A percentile compares a stretch with the other conserved stretches of the same genome.
These are phyloP conservation scores for Salix udensis DNA, from an alignment of 345 rosid species.

Conservation along the genomic window DNA sequence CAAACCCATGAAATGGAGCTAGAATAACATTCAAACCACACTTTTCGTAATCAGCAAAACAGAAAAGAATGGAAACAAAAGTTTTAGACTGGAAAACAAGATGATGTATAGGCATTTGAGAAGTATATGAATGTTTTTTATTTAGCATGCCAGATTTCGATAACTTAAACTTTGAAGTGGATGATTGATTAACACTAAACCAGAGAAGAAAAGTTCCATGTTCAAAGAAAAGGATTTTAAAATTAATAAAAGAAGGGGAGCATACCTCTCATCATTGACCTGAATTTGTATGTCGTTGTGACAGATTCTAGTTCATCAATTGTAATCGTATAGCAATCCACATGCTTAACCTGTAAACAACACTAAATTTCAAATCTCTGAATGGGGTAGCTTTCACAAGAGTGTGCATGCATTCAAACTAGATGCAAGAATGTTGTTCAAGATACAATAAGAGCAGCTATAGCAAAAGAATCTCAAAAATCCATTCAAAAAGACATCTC, in stretches of 20 bases:
- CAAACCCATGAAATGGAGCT: slow-evolving; percentile 99
- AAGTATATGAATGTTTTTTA: neutral
- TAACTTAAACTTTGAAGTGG: neutral
- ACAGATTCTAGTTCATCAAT: slow-evolving; percentile 80
- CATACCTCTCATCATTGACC: slow-evolving; percentile 94
- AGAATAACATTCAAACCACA: slow-evolving; percentile 25
- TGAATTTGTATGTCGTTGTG: slow-evolving; percentile 64
- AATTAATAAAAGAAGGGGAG: slow-evolving; percentile 4
- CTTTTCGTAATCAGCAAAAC: neutral
- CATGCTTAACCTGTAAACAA: slow-evolving; percentile 64
- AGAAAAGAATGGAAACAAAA: neutral
- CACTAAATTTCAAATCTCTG: neutral
- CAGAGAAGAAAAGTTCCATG: neutral
- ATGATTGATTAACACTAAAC: neutral
- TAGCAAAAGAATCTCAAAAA: neutral
- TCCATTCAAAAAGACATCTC: neutral
- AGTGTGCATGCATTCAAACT: neutral
- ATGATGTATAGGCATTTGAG: neutral
- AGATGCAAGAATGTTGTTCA: neutral
- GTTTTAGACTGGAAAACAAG: neutral
- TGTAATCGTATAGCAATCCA: slow-evolving; percentile 73
- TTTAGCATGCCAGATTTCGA: neutral
- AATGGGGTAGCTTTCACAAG: neutral
- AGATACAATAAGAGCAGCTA: neutral
- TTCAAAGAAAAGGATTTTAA: neutral